Base-by-base conservation (phyloP, 2,329 filamentous ascomycete species). In the Curvularia spicifera region DNA sequence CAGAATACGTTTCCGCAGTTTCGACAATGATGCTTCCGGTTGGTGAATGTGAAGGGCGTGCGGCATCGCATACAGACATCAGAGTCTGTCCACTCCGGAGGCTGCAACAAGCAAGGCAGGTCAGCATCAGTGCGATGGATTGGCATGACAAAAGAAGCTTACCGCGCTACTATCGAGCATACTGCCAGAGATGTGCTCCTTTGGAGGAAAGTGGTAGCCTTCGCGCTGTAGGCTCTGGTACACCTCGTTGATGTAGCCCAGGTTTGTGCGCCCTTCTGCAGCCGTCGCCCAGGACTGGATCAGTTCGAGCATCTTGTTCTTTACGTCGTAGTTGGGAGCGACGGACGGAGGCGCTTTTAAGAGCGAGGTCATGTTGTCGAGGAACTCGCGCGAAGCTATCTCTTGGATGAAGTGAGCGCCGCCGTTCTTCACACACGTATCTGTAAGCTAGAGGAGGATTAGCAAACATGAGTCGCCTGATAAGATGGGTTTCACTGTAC, bases 1-100 rank as follows among this genome's bases (percentile, higher is more conserved):
- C 97, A 96, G 76, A 99, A 99, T 71, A 96, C 95, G 78, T 95
- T 97, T 51, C 95, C 95, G 72, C 95, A 99, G 77, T 99, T 99
- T 65, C 95, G 89, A 73, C 95, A 99, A 77, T 99, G 95, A 75
- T 99, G 95, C 76, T 98, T 99, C 71, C 95, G 89, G 77, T 99
- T 99, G 55, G 94, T 99, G 73, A 99, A 97, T 47, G 92, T 97
- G 71, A 99, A 99, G 18, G 92, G 80, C 12, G 94, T 97, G 67
- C 95, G 88, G 77, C 95, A 99, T 74, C 95, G 90, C 93, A 99
- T 97, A 77, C 95, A 99, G 31, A 99, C 94, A 71, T 99, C 95
- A 10, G 94, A 97, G 78, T 99, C 95, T 50, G 89, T 88, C 95
- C 95, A 99, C 79, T 99, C 95, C 0, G 95, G 95, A 9, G 95